Base-by-base conservation (phyloP, 331 rosid genomes). In the Erythrophleum ivorense region DNA sequence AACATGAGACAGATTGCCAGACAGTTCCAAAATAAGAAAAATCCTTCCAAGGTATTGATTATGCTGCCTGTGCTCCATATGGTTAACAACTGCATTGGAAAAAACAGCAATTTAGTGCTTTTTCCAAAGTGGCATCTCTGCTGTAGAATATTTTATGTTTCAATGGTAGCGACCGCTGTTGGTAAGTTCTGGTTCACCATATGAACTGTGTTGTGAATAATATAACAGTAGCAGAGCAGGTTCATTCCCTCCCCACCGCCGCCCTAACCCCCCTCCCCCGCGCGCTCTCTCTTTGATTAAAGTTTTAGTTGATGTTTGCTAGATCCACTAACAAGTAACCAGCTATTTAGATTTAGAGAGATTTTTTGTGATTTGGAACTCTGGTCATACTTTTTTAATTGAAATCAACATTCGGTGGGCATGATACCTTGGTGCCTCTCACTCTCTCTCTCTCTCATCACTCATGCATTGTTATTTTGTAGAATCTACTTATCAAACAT, bases 161-260 rank as follows among this genome's bases (percentile, higher is more conserved):
- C 64, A 62, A 31, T 53, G 53, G 6, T 3, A 55, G 77, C 41
- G 18, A 1, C 70, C 7, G 29, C 29, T 75, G 40, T 74, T 64
- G 15, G 6, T 13, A 57, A 11, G n/a, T 16, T 65, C n/a, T n/a
- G 71, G 71, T 63, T 62, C 75, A 70, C 34, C 50, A 41, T 33
- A 69, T 18, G 33, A 49, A 13, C 13, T 41, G 14, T 24, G 12
- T 18, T 43, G 74, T 16, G 24, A 38, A 43, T 67, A 2, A 55
- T 19, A 75, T 19, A 81, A 58, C 34, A 77, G 52, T 14, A 70
- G 58, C 64, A 78, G 45, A 71, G 73, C 40, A 64, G 41, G 63
- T 33, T 71, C 72, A 73, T 70, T 57, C 52, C 48, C 29, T 1
- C 29, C 29, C 29, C n/a, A n/a, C n/a, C n/a, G n/a, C n/a, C n/a